A percentile compares a stretch with the other conserved stretches of the same genome.
Evolutionary conservation across 148 eudicot genomes (phyloP).

Genomic region (Agrostemma githago): DNA sequence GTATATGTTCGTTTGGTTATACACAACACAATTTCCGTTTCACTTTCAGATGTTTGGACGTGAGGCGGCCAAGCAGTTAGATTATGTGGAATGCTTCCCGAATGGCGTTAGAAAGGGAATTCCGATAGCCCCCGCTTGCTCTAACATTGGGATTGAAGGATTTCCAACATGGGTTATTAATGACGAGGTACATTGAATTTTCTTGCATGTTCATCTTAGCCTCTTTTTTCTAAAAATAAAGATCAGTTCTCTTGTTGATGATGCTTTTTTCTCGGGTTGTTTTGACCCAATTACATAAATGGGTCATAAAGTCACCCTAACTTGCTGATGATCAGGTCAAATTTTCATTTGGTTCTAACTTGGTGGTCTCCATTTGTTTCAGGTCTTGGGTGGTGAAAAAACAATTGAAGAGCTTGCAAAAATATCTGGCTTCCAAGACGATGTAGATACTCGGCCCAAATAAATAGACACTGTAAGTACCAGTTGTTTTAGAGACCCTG

Average conservation of each 20-base stretch:
- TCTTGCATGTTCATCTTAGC: not conserved
- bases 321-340: not conserved
- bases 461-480: not conserved
- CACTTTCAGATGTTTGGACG: slow-evolving; percentile 71
- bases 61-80: slow-evolving; percentile 73
- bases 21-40: not conserved
- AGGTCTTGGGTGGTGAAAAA: slow-evolving; percentile 72
- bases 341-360: not conserved
- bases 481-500: not conserved
- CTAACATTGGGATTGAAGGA: slow-evolving; percentile 56
- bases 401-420: slow-evolving; percentile 56
- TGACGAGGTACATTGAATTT: slow-evolving; percentile 54
- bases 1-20: not conserved
- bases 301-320: not conserved
- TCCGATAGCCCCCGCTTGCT: slow-evolving; percentile 54
- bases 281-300: not conserved
- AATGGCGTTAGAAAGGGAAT: slow-evolving; percentile 65
- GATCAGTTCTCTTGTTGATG: not conserved
- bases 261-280: not conserved
- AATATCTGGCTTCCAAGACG: slow-evolving; percentile 47
- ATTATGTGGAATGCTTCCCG: slow-evolving; percentile 95
- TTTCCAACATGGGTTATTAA: slow-evolving; percentile 92
- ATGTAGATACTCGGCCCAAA: slow-evolving; percentile 22
- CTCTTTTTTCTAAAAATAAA: not conserved
- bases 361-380: slow-evolving; percentile 13